These are phyloP conservation scores for Uronychia binucleata DNA, from an alignment of 73 alveolate genomes.

Conservation along the genomic window DNA sequence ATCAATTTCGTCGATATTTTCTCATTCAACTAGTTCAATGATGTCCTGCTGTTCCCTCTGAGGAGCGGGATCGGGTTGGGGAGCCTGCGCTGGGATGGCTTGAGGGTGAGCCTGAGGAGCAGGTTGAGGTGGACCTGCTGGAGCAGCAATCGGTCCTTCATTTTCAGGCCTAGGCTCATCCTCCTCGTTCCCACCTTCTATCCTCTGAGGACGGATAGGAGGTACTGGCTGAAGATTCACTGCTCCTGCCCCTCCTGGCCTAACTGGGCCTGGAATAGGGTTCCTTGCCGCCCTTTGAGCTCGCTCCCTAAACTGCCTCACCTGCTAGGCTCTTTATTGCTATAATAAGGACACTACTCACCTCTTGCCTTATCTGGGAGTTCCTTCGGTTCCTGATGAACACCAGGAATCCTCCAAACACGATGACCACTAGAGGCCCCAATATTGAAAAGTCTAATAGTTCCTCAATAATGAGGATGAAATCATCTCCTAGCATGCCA, in stretches of 20 bases:
- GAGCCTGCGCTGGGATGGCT: neutral
- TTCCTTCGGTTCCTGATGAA: neutral
- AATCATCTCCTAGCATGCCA: neutral
- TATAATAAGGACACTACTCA: neutral
- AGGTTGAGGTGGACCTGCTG: too few relatives aligned
- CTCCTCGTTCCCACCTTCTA: neutral
- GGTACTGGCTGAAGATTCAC: neutral
- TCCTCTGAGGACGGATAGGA: neutral
- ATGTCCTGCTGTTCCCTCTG: neutral
- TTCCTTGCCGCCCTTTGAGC: neutral
- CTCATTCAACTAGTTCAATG: neutral
- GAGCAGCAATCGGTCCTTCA: too few relatives aligned
- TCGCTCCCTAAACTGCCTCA: neutral
- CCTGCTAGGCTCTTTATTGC: neutral
- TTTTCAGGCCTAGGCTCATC: neutral
- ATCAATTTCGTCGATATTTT: neutral
- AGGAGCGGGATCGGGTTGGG: neutral
- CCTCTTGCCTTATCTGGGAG: neutral
- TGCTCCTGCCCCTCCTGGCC: neutral
- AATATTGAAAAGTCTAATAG: neutral
- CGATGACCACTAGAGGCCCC: neutral
- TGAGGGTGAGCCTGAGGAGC: too few relatives aligned
- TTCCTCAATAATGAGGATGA: neutral
- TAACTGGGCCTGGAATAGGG: neutral
- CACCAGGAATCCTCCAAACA: neutral